Percentiles rank a stretch among this genome's conserved stretches.
Evolutionary conservation across 139 green algal species (phyloP).

Genomic region (Chlorella ohadii): DNA sequence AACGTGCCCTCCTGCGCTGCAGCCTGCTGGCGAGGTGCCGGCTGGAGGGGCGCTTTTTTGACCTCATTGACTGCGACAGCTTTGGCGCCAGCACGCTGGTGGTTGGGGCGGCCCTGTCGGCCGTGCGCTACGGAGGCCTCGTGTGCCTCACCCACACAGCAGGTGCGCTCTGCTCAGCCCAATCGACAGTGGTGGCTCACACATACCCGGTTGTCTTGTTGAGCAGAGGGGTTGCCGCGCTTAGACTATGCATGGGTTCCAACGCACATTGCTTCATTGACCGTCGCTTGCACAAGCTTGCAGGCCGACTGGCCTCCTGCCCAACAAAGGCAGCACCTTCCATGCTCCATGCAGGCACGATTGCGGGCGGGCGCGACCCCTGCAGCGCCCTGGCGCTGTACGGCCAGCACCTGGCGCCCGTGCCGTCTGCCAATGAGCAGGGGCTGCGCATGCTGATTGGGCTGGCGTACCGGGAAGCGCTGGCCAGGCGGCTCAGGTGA

Average conservation of each 20-base stretch:
- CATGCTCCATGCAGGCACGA: background rate
- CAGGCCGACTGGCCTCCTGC: too few relatives aligned
- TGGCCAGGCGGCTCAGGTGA: constrained; percentile 11
- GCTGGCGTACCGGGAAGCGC: constrained; percentile 22
- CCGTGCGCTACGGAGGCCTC: constrained; percentile 8
- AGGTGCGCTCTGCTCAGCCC: background rate
- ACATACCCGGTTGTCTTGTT: too few relatives aligned
- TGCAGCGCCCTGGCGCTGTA: background rate
- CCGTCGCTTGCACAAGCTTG: too few relatives aligned
- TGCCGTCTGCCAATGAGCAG: constrained; percentile 36
- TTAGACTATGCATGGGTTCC: too few relatives aligned
- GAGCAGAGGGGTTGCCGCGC: too few relatives aligned
- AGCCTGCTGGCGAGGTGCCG: constrained; percentile 23
- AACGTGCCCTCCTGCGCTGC: background rate
- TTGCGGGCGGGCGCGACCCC: constrained; percentile 26
- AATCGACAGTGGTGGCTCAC: too few relatives aligned
- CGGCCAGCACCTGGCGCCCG: constrained; percentile 16
- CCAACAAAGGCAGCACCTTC: background rate
- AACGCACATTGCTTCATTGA: too few relatives aligned
- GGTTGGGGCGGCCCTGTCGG: constrained; percentile 13
- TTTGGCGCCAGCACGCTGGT: background rate
- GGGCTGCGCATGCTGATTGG: constrained; percentile 32
- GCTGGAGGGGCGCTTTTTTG: constrained; percentile 17
- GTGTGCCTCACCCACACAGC: constrained; percentile 32
- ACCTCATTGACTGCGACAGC: constrained; percentile 24